Conservation (phyloP, 1,284 basidiomycete genomes). For the Sanghuangporus sanghuang region DNA sequence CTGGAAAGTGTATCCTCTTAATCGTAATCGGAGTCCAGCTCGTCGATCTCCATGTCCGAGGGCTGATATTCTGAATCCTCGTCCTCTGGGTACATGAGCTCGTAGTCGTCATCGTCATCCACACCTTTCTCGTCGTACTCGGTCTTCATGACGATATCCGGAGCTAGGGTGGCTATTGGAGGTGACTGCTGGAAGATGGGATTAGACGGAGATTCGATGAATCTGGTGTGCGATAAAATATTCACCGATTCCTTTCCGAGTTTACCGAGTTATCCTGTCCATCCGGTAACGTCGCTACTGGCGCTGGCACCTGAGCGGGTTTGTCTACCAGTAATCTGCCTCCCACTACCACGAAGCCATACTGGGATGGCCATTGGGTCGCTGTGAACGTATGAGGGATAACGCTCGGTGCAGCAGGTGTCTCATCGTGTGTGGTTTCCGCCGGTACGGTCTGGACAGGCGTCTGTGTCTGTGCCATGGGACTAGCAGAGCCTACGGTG, state of each 20-base stretch:
- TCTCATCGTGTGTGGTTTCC: too few relatives aligned
- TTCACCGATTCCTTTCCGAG: not conserved
- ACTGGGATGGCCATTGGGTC: too few relatives aligned
- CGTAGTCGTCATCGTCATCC: not conserved
- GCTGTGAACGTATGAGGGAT: too few relatives aligned
- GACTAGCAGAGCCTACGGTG: not conserved
- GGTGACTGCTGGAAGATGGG: not conserved
- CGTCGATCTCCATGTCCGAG: not conserved
- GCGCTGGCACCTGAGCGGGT: too few relatives aligned
- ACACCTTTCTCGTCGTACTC: not conserved
- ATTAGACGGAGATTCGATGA: not conserved
- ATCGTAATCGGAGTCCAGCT: not conserved
- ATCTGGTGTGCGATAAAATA: not conserved
- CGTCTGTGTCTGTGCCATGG: not conserved
- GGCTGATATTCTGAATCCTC: not conserved
- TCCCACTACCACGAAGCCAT: too few relatives aligned
- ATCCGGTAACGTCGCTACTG: too few relatives aligned
- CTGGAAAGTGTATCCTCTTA: too few relatives aligned
- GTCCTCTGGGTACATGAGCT: not conserved
- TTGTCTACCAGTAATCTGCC: too few relatives aligned
- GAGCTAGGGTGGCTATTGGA: not conserved
- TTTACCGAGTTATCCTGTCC: too few relatives aligned
- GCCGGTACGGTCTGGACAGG: too few relatives aligned
- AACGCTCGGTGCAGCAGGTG: too few relatives aligned
- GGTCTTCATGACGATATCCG: not conserved